Base-by-base conservation (phyloP, 106 monocot species). In the Dendrobium officinale region DNA sequence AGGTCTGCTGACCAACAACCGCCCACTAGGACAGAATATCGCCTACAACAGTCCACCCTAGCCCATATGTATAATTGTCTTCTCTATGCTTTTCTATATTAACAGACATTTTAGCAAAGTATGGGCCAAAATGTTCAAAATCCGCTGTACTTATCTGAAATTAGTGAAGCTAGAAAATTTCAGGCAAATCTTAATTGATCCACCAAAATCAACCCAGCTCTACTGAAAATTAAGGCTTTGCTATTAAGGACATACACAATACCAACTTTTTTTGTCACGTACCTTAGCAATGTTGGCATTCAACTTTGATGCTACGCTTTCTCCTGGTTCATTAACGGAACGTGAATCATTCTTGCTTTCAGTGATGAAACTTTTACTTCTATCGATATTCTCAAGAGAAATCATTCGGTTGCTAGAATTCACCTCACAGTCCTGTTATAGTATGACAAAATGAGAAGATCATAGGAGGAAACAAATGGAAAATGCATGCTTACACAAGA, bases 281-380 rank as follows among this genome's bases (percentile, higher is more conserved):
- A 89, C 89, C 86, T 85, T 84, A 17, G 22, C 42, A 77, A 37
- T 74, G 40, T 15, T 75, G 48, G 67, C 61, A 41, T 75, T 80
- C 55, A 58, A 72, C 24, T n/a, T 86, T 31, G 47, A 33, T 79
- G 55, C 8, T 73, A 42, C 70, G n/a, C 37, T 79, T 44, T 51
- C 66, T 37, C 58, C 72, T 16, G 83, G 76, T 43, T 51, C 45
- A 72, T 66, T 47, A 41, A 56, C 17, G 78, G 27, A 18, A 48
- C 40, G n/a, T 78, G 18, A 18, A 33, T 27, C 20, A 4, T 70
- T 76, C 61, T 58, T 80, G 11, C n/a, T 68, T 26, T 72, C 68
- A 31, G 55, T 15, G 31, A 41, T 24, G 56, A 18, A 55, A 70
- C 24, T 64, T 47, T 18, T 42, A 80, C 41, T 42, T 43, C 37